These are phyloP conservation scores for Durotheca rogersii DNA, from an alignment of 495 filamentous ascomycete genomes.

Conservation along the genomic window DNA sequence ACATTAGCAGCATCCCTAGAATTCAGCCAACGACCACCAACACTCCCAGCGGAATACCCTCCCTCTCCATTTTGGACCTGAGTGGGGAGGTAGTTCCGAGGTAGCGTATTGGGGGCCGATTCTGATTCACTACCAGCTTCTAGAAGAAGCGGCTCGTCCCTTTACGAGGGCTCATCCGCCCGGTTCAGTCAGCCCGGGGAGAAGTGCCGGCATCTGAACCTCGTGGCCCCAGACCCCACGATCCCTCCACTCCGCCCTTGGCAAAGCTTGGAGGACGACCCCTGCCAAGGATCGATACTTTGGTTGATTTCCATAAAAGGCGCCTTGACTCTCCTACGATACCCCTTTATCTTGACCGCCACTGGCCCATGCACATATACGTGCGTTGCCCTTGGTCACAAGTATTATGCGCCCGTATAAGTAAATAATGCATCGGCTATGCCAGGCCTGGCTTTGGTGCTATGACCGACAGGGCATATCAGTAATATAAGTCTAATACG, in stretches of 20 bases:
- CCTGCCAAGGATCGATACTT: conserved; percentile 4
- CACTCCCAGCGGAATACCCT: no score
- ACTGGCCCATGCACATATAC: no score
- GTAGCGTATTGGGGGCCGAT: neutral
- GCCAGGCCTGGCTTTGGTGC: no score
- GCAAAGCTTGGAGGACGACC: conserved; percentile 10
- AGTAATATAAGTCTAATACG: no score
- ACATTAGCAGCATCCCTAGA: neutral
- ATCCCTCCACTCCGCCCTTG: conserved; percentile 5
- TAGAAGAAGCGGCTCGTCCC: conserved; percentile 15
- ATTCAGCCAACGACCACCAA: no score
- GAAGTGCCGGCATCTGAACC: conserved; percentile 14
- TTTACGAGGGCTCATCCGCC: neutral
- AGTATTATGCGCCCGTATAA: no score
- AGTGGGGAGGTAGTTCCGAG: no score
- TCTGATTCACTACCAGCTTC: conserved; percentile 18
- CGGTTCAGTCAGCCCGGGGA: conserved; percentile 3
- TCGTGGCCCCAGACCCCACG: conserved; percentile 12
- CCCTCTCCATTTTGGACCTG: no score
- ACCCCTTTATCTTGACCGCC: neutral
- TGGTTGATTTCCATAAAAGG: conserved; percentile 13
- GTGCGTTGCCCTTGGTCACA: no score
- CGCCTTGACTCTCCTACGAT: no score
- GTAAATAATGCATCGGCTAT: no score
- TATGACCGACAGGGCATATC: no score